A percentile compares a stretch with the other conserved stretches of the same genome.
These are phyloP conservation scores for Adansonia gregorii DNA, from an alignment of 441 rosid genomes.

Conservation along the genomic window DNA sequence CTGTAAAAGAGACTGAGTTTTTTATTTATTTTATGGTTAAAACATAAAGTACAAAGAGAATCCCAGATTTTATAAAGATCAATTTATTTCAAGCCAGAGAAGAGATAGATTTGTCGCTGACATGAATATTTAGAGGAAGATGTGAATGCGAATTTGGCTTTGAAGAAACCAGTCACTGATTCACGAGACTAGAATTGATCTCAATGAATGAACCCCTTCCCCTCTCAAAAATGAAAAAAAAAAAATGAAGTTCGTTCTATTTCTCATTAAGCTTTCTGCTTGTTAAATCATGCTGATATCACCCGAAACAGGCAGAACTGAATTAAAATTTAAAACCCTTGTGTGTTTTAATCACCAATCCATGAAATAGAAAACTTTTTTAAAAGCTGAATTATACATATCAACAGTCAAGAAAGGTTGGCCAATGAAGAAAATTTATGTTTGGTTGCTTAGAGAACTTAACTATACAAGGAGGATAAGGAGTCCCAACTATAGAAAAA, in stretches of 20 bases:
- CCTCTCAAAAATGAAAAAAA: not conserved
- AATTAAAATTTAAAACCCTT: not conserved
- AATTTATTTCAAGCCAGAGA: constrained; percentile 8
- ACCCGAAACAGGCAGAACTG: constrained; percentile 23
- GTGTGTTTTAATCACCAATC: not conserved
- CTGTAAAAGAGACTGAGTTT: constrained; percentile 19
- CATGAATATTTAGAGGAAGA: constrained; percentile 33
- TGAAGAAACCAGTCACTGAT: constrained; percentile 34
- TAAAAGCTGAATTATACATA: not conserved
- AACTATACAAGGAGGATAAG: not conserved
- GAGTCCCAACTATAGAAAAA: too few species aligned
- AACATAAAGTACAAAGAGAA: not conserved
- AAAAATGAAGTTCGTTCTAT: constrained; percentile 9
- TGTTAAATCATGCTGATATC: constrained; percentile 24
- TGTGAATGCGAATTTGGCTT: constrained; percentile 30
- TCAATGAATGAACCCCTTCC: constrained; percentile 45
- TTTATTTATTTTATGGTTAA: not conserved
- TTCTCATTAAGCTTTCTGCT: constrained; percentile 1
- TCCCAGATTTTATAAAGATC: constrained; percentile 5
- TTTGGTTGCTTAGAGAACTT: constrained; percentile 16
- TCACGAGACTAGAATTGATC: constrained; percentile 49
- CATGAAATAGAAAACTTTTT: not conserved
- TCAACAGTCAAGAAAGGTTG: constrained; percentile 1
- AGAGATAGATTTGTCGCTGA: constrained; percentile 27
- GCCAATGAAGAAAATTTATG: constrained; percentile 7